Evolutionary conservation across 306 rosid genomes (phyloP).

Genomic region (Lablab purpureus): DNA sequence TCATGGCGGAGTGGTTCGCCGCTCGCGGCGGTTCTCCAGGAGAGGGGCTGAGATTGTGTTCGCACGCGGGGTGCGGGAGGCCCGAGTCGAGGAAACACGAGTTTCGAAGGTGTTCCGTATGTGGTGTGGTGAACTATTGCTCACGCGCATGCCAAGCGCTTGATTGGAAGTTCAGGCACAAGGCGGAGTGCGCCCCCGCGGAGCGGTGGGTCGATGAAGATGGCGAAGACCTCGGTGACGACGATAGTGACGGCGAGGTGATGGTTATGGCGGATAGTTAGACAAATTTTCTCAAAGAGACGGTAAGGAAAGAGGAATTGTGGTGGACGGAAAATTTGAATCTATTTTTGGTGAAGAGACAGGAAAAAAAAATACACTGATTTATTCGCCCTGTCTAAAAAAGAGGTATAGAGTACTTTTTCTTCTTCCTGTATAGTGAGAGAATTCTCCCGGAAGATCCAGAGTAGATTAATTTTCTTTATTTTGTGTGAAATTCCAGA

Average conservation of each 20-base stretch:
- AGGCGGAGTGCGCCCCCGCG: slow-evolving; percentile 76
- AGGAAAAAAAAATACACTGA: slow-evolving; percentile 12
- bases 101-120: slow-evolving; percentile 93
- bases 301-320: slow-evolving; percentile 8
- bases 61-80: slow-evolving; percentile 88
- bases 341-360: slow-evolving; percentile 49
- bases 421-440: slow-evolving; percentile 37
- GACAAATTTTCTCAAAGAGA: background rate
- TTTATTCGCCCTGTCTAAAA: slow-evolving; percentile 34
- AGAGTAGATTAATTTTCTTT: slow-evolving; percentile 27
- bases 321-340: slow-evolving; percentile 33
- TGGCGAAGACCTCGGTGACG: slow-evolving; percentile 56
- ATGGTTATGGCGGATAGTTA: slow-evolving; percentile 60
- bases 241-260: slow-evolving; percentile 47
- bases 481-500: slow-evolving; percentile 29
- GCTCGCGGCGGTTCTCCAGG: slow-evolving; percentile 53
- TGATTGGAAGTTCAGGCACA: slow-evolving; percentile 96
- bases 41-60: slow-evolving; percentile 71
- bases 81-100: slow-evolving; percentile 91
- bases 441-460: slow-evolving; percentile 41
- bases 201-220: slow-evolving; percentile 82
- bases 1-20: slow-evolving; percentile 79
- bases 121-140: slow-evolving; percentile 91
- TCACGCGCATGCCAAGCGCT: slow-evolving; percentile 98
- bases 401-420: slow-evolving; percentile 29